Base-by-base conservation (phyloP, 2,329 filamentous ascomycete species). In the Sarocladium kiliense region DNA sequence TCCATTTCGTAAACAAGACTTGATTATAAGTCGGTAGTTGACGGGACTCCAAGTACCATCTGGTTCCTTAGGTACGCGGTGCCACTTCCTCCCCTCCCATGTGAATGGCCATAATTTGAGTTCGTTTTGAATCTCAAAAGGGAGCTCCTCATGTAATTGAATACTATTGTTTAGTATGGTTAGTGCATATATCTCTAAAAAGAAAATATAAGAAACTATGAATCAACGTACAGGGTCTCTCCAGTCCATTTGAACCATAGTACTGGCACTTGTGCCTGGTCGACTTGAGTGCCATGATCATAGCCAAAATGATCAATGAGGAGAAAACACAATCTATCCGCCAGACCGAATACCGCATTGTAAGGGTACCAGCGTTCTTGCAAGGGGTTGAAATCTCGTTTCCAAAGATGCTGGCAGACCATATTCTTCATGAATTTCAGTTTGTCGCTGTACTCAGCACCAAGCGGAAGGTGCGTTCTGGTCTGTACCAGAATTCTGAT, bases 81-180 rank as follows among this genome's bases (percentile, higher is more conserved):
- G 42, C 42, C 42, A 45, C 42, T 45, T 45, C 25, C 42, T 45
- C 10, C 42, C 42, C 42, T 45, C 42, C 42, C 42, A 45, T 45
- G 42, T 45, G 18, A 45, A 45, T 27, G 42, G 42, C 42, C 42
- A 45, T 45, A 7, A 10, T 25, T 45, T 25, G 21, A 45, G 42
- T 25, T 45, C 42, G 19, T 21, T 45, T 7, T 25, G 5, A 9
- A 45, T 23, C 19, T 18, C 4, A 12, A 18, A 45, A 25, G 42
- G 42, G n/a, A 45, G 42, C 7, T 45, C 42, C 18, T 45, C 42
- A n/a, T 45, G 19, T 18, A 45, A 7, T 18, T 45, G 19, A 45
- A 23, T 45, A 45, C 42, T 45, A n/a, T 27, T 11, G 25, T 9
- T 9, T 9, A 21, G 42, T 12, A 6, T 25, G 10, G 42, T 45